These are phyloP conservation scores for Citrus maxima DNA, from an alignment of 345 rosid species.

Conservation along the genomic window DNA sequence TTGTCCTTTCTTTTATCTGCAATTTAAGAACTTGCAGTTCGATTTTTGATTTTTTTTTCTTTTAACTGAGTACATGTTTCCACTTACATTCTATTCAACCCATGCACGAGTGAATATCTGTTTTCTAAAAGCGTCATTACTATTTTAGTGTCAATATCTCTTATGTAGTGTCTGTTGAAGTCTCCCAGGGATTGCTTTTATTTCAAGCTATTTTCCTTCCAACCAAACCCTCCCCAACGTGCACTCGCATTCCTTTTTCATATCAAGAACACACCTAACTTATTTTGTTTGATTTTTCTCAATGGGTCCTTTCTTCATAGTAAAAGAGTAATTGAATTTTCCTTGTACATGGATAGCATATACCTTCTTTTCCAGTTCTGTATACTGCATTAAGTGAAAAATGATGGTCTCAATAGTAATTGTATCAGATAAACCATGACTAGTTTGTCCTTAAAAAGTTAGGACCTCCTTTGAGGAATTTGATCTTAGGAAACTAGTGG, in stretches of 20 bases:
- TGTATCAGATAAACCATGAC: not conserved
- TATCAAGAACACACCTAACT: not conserved
- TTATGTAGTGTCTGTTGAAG: not conserved
- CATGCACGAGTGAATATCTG: not conserved
- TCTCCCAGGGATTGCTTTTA: not conserved
- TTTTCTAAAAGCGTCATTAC: not conserved
- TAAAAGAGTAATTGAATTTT: not conserved
- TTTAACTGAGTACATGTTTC: not conserved
- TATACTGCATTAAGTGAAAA: not conserved
- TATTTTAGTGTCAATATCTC: not conserved
- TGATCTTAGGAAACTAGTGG: not conserved
- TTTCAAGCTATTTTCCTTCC: not conserved
- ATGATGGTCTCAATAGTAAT: not conserved
- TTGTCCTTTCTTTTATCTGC: not conserved
- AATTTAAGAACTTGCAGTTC: not conserved
- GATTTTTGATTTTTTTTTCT: not conserved
- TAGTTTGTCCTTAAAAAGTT: not conserved
- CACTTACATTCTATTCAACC: not conserved
- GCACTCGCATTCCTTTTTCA: not conserved
- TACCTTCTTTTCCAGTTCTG: not conserved
- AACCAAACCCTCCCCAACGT: not conserved
- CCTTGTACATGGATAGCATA: not conserved
- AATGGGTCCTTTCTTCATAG: not conserved
- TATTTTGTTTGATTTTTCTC: not conserved
- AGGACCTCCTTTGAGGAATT: not conserved